A percentile compares a stretch with the other conserved stretches of the same genome.
These are phyloP conservation scores for Saccharomycopsis lassenensis DNA, from an alignment of 805 yeast genomes.

Conservation along the genomic window DNA sequence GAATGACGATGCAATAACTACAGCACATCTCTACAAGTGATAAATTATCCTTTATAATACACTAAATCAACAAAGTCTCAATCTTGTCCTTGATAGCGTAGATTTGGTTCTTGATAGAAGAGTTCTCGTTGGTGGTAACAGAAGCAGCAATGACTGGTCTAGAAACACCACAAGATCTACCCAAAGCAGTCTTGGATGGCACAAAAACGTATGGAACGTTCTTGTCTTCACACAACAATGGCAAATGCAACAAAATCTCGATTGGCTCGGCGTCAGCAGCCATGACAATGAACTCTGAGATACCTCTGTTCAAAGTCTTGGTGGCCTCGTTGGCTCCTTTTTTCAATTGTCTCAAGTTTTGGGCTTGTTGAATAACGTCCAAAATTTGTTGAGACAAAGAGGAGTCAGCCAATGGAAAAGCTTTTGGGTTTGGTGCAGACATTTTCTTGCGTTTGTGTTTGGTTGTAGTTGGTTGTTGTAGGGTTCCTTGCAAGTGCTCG, in stretches of 20 bases:
- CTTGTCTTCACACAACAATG: constrained; percentile 97
- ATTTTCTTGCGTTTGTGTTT: constrained; percentile 25
- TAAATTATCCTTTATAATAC: too few species aligned
- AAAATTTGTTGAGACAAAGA: constrained; percentile 92
- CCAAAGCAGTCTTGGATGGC: constrained; percentile 96
- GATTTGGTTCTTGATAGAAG: constrained; percentile 94
- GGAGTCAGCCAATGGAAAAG: constrained; percentile 97
- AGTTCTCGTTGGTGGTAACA: constrained; percentile 96
- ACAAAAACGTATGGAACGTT: constrained; percentile 98
- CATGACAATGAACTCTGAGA: constrained; percentile 97
- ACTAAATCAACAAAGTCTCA: constrained; percentile 92
- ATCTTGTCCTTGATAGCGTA: constrained; percentile 97
- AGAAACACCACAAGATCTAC: constrained; percentile 99
- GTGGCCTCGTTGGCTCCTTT: constrained; percentile 99
- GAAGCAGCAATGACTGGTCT: constrained; percentile 99
- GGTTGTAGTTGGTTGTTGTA: constrained; percentile 3
- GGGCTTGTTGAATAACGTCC: constrained; percentile 96
- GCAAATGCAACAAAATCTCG: constrained; percentile 94
- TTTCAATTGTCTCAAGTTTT: constrained; percentile 95
- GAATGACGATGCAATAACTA: too few species aligned
- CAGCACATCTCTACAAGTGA: too few species aligned
- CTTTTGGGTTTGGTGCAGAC: constrained; percentile 95
- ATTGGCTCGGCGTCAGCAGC: constrained; percentile 99
- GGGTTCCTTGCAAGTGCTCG: constrained; percentile 49
- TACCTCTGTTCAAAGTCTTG: constrained; percentile 98